Evolutionary conservation across 108 stramenopile genomes (phyloP).

Genomic region (Cyclotella choctawhatcheeana): DNA sequence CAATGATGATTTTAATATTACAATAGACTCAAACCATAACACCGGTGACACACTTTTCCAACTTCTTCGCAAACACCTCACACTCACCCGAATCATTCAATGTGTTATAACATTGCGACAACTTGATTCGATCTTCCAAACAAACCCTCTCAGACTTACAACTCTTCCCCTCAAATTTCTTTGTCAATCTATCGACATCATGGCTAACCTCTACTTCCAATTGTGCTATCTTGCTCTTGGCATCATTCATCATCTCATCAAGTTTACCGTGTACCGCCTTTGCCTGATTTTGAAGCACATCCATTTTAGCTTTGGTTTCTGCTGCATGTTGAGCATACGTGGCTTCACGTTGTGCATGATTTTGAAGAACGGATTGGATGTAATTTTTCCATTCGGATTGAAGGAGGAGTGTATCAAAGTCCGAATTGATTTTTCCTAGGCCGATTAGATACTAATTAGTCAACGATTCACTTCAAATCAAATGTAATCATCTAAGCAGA

Average conservation of each 20-base stretch:
- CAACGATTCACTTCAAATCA: neutral
- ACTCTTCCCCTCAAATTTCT: slow-evolving; percentile 31
- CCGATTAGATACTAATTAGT: too few species aligned
- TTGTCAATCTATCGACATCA: slow-evolving; percentile 36
- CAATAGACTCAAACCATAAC: too few species aligned
- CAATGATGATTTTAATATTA: too few species aligned
- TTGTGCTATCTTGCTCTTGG: slow-evolving; percentile 28
- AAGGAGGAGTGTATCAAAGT: slow-evolving; percentile 43
- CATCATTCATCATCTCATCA: slow-evolving; percentile 28
- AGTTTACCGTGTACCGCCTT: slow-evolving; percentile 29
- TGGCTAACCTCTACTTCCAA: slow-evolving; percentile 23
- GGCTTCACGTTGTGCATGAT: slow-evolving; percentile 30
- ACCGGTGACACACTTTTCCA: slow-evolving; percentile 44
- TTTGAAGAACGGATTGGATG: slow-evolving; percentile 22
- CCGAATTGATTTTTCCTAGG: slow-evolving; percentile 43
- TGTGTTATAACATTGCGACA: slow-evolving; percentile 38
- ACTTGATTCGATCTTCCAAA: slow-evolving; percentile 36
- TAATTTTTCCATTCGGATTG: slow-evolving; percentile 45
- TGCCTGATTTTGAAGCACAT: slow-evolving; percentile 25
- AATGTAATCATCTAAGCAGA: too few species aligned
- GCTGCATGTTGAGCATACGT: slow-evolving; percentile 7
- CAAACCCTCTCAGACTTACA: slow-evolving; percentile 20
- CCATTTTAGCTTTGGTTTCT: slow-evolving; percentile 26
- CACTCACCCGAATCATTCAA: slow-evolving; percentile 41
- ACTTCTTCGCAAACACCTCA: slow-evolving; percentile 41